Base-by-base conservation (phyloP, 1,284 basidiomycete genomes). In the Coniophora puteana region DNA sequence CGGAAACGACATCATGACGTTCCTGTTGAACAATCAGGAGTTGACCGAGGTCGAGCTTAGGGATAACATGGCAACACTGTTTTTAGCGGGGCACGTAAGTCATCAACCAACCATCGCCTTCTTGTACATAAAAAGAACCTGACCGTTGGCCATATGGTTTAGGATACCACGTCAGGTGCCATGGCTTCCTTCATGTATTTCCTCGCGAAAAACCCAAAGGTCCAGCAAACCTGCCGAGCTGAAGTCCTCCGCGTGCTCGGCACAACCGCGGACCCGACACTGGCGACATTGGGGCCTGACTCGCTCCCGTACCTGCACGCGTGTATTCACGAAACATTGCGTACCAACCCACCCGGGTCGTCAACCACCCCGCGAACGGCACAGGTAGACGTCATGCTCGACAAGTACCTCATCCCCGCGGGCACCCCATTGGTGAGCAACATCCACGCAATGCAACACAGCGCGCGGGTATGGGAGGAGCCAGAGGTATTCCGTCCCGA, bases 81-180 rank as follows among this genome's bases (percentile, higher is more conserved):
- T 63, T 45, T 56, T 62, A n/a, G 59, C 57, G 7, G 61, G 59
- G 6, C 61, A 63, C 43, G 59, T 60, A 41, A 7, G 54, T 45
- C 11, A 8, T 4, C 17, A n/a, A 3, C 20, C 23, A n/a, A 17
- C 25, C 22, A 4, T 20, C 21, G 22, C 18, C 8, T 18, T 11
- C 22, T 8, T 17, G 18, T 38, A 33, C 14, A 36, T 14, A 3
- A 4, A 7, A 13, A 31, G 22, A 5, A 28, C 21, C 11, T 8
- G 13, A 10, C 3, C 8, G 1, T 26, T 24, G 4, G 36, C 8
- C 28, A 63, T 5, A 6, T n/a, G 18, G 35, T 16, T 3, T 20
- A 64, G 56, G 61, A 63, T 36, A 63, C 62, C 0, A 60, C 55
- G 3, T 54, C 62, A 1, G 60, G 61, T n/a, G 59, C 58, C 3